These are phyloP conservation scores for Aspergillus conjunctus DNA, from an alignment of 495 filamentous ascomycete genomes.

Conservation along the genomic window DNA sequence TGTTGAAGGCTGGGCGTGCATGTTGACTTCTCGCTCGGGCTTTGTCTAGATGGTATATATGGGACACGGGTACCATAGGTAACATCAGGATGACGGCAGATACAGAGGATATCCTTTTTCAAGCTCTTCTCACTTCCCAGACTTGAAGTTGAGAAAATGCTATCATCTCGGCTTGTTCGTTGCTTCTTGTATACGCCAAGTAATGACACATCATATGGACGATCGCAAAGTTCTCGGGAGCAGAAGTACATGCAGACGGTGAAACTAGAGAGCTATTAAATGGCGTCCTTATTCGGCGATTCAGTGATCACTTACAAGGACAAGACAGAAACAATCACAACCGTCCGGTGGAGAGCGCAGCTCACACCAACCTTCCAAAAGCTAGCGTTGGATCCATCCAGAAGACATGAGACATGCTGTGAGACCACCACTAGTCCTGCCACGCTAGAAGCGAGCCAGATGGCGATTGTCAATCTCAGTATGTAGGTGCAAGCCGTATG, in stretches of 20 bases:
- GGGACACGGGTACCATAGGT: constrained; percentile 29
- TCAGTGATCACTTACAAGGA: constrained; percentile 38
- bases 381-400: constrained; percentile 26
- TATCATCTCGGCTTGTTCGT: constrained; percentile 30
- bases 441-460: constrained; percentile 47
- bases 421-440: constrained; percentile 47
- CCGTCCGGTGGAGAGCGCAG: constrained; percentile 44
- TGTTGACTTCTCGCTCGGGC: constrained; percentile 34
- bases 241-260: constrained; percentile 47
- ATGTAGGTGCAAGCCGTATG: constrained; percentile 45
- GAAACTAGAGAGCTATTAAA: constrained; percentile 28
- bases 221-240: constrained; percentile 43
- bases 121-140: constrained; percentile 46
- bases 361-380: constrained; percentile 47
- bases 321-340: constrained; percentile 40
- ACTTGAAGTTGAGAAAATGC: constrained; percentile 43
- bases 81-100: constrained; percentile 44
- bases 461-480: constrained; percentile 37
- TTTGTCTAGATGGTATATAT: constrained; percentile 33
- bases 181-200: constrained; percentile 41
- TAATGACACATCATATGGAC: constrained; percentile 46
- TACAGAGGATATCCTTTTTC: constrained; percentile 44
- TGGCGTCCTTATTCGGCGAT: not conserved
- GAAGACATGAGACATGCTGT: constrained; percentile 43
- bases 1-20: constrained; percentile 39